Conservation (phyloP, 148 eudicot species). For the Cornus florida region DNA sequence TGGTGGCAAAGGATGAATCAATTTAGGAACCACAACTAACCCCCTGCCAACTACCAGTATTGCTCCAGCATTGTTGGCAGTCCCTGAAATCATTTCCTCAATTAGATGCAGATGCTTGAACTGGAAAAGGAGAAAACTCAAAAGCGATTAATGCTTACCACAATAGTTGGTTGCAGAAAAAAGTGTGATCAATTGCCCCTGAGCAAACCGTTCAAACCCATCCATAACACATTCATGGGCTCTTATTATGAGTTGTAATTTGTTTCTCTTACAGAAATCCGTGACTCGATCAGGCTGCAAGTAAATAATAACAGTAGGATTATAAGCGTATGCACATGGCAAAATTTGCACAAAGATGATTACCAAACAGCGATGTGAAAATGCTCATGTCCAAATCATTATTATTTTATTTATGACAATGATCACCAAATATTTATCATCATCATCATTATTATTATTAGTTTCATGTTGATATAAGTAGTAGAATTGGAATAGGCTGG, state of each 20-base stretch:
- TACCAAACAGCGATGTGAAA: neutral
- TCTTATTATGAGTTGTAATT: constrained; percentile 86
- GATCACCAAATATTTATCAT: no score
- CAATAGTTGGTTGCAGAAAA: constrained; percentile 98
- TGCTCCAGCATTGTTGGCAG: constrained; percentile 99
- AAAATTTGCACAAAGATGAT: neutral
- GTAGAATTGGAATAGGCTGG: no score
- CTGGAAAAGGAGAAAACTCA: neutral
- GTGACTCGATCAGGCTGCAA: constrained; percentile 95
- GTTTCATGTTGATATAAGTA: no score
- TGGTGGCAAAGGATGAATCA: constrained; percentile 96
- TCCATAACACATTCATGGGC: constrained; percentile 99
- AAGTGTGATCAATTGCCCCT: constrained; percentile 95
- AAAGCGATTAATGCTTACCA: constrained; percentile 40
- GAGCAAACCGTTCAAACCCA: constrained; percentile 97
- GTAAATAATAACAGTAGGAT: neutral
- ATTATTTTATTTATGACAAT: no score
- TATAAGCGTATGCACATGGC: neutral
- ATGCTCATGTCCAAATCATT: neutral
- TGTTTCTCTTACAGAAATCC: constrained; percentile 91
- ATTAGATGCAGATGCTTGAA: constrained; percentile 15
- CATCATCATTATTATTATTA: no score
- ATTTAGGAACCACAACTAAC: constrained; percentile 90
- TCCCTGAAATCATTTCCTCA: constrained; percentile 47
- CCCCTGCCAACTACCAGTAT: constrained; percentile 93